Percentiles rank a stretch among this genome's conserved stretches.
Conservation (phyloP, 257 asterid species). For the Plantago major region DNA sequence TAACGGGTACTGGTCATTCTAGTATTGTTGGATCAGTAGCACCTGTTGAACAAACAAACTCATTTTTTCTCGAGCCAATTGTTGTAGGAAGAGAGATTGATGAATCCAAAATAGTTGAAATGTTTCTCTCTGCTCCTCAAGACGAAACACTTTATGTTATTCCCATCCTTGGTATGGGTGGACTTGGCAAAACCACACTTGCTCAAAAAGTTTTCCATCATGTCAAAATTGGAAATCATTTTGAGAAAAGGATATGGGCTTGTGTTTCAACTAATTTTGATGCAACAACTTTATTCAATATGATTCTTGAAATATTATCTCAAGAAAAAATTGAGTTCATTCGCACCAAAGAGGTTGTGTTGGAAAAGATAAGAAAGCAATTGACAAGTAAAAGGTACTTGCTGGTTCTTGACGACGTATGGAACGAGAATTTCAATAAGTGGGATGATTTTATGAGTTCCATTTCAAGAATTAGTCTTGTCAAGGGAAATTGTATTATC, state of each 20-base stretch:
- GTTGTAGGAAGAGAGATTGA: constrained; percentile 19
- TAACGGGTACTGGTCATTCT: too few species aligned
- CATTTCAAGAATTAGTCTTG: neutral
- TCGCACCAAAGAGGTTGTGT: too few species aligned
- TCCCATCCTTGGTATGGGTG: constrained; percentile 28
- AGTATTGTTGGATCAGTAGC: too few species aligned
- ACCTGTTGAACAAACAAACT: too few species aligned
- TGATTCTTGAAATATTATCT: constrained; percentile 21
- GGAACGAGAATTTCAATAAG: neutral
- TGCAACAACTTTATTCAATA: constrained; percentile 14
- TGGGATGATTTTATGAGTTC: neutral
- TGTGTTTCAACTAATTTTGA: constrained; percentile 7
- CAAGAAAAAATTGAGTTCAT: constrained; percentile 14
- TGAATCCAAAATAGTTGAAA: constrained; percentile 8
- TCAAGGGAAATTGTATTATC: neutral
- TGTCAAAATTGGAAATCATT: neutral
- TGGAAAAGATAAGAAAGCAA: constrained; percentile 7
- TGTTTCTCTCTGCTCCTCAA: neutral
- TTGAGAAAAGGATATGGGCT: neutral
- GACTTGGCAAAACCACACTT: constrained; percentile 25
- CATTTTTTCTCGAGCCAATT: too few species aligned
- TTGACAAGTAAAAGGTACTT: neutral
- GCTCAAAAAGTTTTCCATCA: constrained; percentile 10
- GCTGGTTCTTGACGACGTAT: neutral
- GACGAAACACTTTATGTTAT: constrained; percentile 7